These are phyloP conservation scores for Epithemia pelagica DNA, from an alignment of 108 stramenopile genomes.

Conservation along the genomic window DNA sequence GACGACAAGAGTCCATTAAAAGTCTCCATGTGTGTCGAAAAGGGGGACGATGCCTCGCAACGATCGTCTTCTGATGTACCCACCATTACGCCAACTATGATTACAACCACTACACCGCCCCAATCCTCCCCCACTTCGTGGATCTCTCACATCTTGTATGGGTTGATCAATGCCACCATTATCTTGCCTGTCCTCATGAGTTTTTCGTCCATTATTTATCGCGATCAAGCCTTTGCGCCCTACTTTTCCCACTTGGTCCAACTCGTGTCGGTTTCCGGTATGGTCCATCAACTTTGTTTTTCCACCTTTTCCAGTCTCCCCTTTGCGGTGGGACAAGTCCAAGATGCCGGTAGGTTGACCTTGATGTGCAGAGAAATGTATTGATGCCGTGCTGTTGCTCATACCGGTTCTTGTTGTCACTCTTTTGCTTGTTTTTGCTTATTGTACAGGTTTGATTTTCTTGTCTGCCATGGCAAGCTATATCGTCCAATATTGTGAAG, in stretches of 20 bases:
- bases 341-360: slow-evolving; percentile 73
- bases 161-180: slow-evolving; percentile 65
- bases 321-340: slow-evolving; percentile 94
- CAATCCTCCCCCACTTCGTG: no score
- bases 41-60: background rate
- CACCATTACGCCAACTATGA: background rate
- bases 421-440: background rate
- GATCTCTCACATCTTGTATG: slow-evolving; percentile 8
- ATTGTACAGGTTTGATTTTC: slow-evolving; percentile 91
- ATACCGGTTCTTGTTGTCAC: no score
- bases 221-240: slow-evolving; percentile 65
- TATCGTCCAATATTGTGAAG: slow-evolving; percentile 52
- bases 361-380: no score
- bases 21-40: background rate
- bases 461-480: slow-evolving; percentile 78
- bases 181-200: slow-evolving; percentile 81
- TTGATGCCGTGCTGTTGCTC: no score
- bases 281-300: slow-evolving; percentile 92
- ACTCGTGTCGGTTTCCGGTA: slow-evolving; percentile 69
- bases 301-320: slow-evolving; percentile 72
- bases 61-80: background rate
- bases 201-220: slow-evolving; percentile 86
- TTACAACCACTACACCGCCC: background rate
- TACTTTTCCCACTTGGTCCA: slow-evolving; percentile 78
- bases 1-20: background rate